Evolutionary conservation across 306 rosid species (phyloP).

Genomic region (Rosa chinensis): DNA sequence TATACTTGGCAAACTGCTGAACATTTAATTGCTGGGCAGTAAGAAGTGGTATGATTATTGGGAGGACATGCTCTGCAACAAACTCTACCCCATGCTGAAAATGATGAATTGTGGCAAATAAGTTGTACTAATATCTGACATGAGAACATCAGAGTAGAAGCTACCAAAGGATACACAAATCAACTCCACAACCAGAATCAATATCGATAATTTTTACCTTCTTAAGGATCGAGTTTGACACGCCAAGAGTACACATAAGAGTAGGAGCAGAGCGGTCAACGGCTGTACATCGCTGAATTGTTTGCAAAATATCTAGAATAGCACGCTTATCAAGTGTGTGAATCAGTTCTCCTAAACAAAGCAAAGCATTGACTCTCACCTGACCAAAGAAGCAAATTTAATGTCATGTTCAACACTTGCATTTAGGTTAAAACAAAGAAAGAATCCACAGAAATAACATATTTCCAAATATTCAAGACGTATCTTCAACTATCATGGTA

Average conservation of each 20-base stretch:
- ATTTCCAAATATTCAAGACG: neutral
- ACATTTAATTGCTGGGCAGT: slow-evolving; percentile 88
- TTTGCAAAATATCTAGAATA: slow-evolving; percentile 81
- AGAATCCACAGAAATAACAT: neutral
- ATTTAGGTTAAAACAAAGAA: slow-evolving; percentile 9
- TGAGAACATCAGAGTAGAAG: slow-evolving; percentile 18
- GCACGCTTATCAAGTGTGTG: slow-evolving; percentile 78
- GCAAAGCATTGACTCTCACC: slow-evolving; percentile 98
- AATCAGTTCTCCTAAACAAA: slow-evolving; percentile 88
- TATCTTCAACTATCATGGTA: slow-evolving; percentile 15
- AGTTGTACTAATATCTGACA: slow-evolving; percentile 15
- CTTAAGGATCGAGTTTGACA: slow-evolving; percentile 89
- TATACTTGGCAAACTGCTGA: slow-evolving; percentile 98
- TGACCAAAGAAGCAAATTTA: slow-evolving; percentile 33
- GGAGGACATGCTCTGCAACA: slow-evolving; percentile 96
- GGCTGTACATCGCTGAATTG: slow-evolving; percentile 94
- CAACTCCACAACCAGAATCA: neutral
- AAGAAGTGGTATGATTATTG: slow-evolving; percentile 74
- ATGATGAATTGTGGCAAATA: slow-evolving; percentile 31
- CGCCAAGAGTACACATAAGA: slow-evolving; percentile 98
- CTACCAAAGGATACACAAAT: slow-evolving; percentile 16
- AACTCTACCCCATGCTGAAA: slow-evolving; percentile 89
- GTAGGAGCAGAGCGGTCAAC: slow-evolving; percentile 98
- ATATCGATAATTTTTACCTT: slow-evolving; percentile 48
- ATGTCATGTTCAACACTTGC: slow-evolving; percentile 12